Evolutionary conservation across 768 basidiomycete genomes (phyloP).

Genomic region (Hirschioporus abietinus): DNA sequence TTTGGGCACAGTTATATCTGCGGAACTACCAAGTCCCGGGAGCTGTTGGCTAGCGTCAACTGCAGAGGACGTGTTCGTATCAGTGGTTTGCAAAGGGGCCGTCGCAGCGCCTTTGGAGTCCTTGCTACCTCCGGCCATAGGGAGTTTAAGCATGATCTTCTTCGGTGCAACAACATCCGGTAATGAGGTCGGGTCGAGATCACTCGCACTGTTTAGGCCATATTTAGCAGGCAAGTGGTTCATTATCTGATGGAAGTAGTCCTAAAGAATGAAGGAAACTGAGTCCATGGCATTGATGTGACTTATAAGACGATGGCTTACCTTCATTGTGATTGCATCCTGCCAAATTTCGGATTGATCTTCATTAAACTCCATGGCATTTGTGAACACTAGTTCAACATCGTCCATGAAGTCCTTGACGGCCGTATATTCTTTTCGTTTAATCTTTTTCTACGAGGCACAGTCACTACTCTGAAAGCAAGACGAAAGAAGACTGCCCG

Average conservation of each 20-base stretch:
- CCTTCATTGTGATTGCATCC: slow-evolving; percentile 63
- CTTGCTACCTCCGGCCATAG: slow-evolving; percentile 18
- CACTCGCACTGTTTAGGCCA: slow-evolving; percentile 46
- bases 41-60: slow-evolving; percentile 18
- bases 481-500: slow-evolving; percentile 23
- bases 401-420: slow-evolving; percentile 75
- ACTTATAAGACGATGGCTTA: slow-evolving; percentile 26
- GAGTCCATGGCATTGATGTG: slow-evolving; percentile 3
- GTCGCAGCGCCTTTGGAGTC: not conserved
- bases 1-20: slow-evolving; percentile 10
- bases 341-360: slow-evolving; percentile 83
- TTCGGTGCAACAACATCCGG: slow-evolving; percentile 1
- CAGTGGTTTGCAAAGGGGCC: slow-evolving; percentile 6
- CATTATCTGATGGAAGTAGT: slow-evolving; percentile 70
- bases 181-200: slow-evolving; percentile 39
- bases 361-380: slow-evolving; percentile 84
- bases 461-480: slow-evolving; percentile 10
- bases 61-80: slow-evolving; percentile 9
- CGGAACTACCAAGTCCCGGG: slow-evolving; percentile 21
- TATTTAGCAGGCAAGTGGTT: slow-evolving; percentile 68
- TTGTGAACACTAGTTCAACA: slow-evolving; percentile 85
- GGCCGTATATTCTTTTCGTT: slow-evolving; percentile 69
- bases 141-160: slow-evolving; percentile 72
- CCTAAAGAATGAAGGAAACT: slow-evolving; percentile 35
- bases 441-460: slow-evolving; percentile 62